phyloP scores from a whole-genome alignment of 2,329 filamentous ascomycete species.

The Coniochaeta ligniaria region DNA sequence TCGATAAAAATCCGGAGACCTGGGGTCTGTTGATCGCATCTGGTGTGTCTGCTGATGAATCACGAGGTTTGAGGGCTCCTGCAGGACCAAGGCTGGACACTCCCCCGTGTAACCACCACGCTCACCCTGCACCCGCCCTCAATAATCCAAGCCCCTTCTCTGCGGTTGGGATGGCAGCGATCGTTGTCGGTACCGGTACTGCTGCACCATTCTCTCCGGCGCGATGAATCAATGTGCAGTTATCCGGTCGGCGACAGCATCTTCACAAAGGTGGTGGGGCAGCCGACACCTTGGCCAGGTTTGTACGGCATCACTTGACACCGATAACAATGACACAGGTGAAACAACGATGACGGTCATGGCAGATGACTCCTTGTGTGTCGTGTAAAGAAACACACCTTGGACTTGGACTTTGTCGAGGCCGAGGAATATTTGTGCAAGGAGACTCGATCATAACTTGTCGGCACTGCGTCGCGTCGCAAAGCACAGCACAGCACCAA shows the following conservation, averaged over 20 bases:
- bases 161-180: neutral
- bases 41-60: neutral
- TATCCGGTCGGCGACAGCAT: neutral
- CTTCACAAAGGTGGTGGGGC: neutral
- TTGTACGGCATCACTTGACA: constrained; percentile 1
- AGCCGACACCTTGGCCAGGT: neutral
- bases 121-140: neutral
- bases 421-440: neutral
- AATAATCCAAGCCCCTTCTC: neutral
- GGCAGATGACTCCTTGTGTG: neutral
- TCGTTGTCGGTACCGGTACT: neutral
- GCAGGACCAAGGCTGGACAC: neutral
- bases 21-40: neutral
- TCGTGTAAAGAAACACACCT: neutral
- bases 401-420: neutral
- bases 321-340: neutral
- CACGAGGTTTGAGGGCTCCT: neutral
- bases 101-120: neutral
- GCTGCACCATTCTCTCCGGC: neutral
- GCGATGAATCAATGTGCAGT: neutral
- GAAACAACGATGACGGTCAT: neutral
- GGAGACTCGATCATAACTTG: neutral
- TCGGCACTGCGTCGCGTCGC: neutral
- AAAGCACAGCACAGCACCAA: neutral
- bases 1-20: neutral